Evolutionary conservation across 805 yeast species (phyloP).

Genomic region (Hanseniaspora occidentalis): DNA sequence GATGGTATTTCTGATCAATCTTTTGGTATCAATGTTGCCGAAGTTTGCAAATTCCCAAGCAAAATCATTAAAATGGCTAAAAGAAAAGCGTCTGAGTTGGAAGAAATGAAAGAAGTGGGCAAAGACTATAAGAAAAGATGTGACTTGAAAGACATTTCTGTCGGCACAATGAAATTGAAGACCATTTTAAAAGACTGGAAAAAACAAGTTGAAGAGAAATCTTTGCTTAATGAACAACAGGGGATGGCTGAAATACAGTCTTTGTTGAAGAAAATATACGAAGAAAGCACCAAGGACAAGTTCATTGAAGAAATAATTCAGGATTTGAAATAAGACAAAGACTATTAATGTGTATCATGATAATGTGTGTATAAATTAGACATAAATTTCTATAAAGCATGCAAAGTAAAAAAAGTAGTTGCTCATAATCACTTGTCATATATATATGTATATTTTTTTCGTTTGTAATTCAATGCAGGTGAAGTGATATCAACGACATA

Average conservation of each 20-base stretch:
- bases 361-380: background rate
- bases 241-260: conserved; percentile 46
- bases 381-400: too few species aligned
- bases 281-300: conserved; percentile 21
- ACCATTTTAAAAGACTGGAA: conserved; percentile 43
- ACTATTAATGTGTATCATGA: background rate
- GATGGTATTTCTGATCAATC: conserved; percentile 94
- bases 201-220: conserved; percentile 29
- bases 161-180: conserved; percentile 39
- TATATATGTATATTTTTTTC: background rate
- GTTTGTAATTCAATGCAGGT: background rate
- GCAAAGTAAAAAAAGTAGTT: background rate
- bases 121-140: conserved; percentile 38
- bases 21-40: conserved; percentile 96
- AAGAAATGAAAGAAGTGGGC: conserved; percentile 36
- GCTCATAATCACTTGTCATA: too few species aligned
- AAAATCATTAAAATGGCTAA: conserved; percentile 93
- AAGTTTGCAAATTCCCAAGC: conserved; percentile 81
- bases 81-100: conserved; percentile 81
- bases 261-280: conserved; percentile 31
- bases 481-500: too few species aligned
- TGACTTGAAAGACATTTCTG: conserved; percentile 35
- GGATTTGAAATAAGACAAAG: background rate
- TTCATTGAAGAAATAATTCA: background rate
- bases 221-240: conserved; percentile 36